These are phyloP conservation scores for Trapa incisa DNA, from an alignment of 345 rosid genomes.

Conservation along the genomic window DNA sequence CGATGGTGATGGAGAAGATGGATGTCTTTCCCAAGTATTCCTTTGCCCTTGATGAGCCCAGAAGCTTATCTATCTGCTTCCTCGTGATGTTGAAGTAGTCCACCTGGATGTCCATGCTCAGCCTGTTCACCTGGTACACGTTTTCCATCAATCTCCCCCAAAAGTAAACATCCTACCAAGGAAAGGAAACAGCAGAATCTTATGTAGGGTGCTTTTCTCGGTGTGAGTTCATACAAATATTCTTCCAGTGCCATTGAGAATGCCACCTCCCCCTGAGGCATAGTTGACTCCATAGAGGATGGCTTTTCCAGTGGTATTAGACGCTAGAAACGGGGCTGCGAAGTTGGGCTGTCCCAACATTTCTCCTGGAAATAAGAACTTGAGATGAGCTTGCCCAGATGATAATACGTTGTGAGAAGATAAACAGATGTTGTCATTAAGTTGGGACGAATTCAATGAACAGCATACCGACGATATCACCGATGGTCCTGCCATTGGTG, in stretches of 20 bases:
- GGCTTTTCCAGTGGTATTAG: conserved; percentile 21
- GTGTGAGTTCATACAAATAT: conserved; percentile 25
- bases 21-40: conserved; percentile 24
- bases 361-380: conserved; percentile 18
- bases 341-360: conserved; percentile 35
- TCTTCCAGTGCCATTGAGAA: conserved; percentile 38
- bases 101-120: conserved; percentile 28
- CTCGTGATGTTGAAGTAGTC: conserved; percentile 38
- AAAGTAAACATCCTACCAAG: too few species aligned
- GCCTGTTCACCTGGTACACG: conserved; percentile 1
- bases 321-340: conserved; percentile 34
- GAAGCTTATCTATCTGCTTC: conserved; percentile 24
- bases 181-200: too few species aligned
- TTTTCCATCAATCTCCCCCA: not conserved
- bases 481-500: conserved; percentile 85
- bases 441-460: too few species aligned
- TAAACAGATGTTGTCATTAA: too few species aligned
- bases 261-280: conserved; percentile 51
- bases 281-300: conserved; percentile 30
- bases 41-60: conserved; percentile 35
- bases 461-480: conserved; percentile 54
- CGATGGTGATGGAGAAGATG: conserved; percentile 38
- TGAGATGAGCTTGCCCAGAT: too few species aligned
- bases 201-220: not conserved
- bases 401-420: too few species aligned